A percentile compares a stretch with the other conserved stretches of the same genome.
Evolutionary conservation across 768 basidiomycete genomes (phyloP).

Genomic region (Chalciporus chontae): DNA sequence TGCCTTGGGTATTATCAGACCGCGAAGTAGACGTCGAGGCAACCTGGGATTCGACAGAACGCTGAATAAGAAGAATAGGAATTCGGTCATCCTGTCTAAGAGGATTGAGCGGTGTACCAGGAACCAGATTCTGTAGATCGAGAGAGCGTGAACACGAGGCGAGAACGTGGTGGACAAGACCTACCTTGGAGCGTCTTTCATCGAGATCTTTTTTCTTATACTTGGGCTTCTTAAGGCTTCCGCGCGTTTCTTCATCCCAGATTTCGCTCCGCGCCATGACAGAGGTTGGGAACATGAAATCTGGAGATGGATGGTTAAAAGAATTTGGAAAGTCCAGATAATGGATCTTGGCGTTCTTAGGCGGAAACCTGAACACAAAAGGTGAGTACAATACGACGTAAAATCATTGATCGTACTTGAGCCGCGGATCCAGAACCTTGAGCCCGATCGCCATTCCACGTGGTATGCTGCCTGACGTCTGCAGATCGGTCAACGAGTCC

Average conservation of each 20-base stretch:
- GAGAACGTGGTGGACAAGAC: not conserved
- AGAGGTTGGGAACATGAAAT: constrained; percentile 48
- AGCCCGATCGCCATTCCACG: constrained; percentile 77
- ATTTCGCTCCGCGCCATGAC: constrained; percentile 63
- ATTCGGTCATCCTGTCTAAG: constrained; percentile 76
- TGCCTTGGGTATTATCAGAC: constrained; percentile 34
- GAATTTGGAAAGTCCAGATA: constrained; percentile 25
- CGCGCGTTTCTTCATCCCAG: constrained; percentile 64
- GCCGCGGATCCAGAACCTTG: constrained; percentile 79
- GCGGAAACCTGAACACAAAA: constrained; percentile 64
- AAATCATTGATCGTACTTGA: constrained; percentile 52
- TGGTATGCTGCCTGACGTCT: constrained; percentile 64
- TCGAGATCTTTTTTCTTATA: constrained; percentile 87
- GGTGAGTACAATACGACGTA: not conserved
- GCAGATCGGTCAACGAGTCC: constrained; percentile 55
- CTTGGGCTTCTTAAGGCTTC: constrained; percentile 52
- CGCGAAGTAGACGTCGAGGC: constrained; percentile 13
- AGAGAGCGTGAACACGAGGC: not conserved
- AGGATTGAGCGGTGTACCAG: constrained; percentile 69
- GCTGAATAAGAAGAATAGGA: constrained; percentile 80
- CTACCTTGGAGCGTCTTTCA: constrained; percentile 69
- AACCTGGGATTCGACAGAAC: constrained; percentile 49
- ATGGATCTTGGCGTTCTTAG: constrained; percentile 60
- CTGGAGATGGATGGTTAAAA: constrained; percentile 25
- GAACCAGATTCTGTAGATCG: constrained; percentile 60